phyloP scores from a whole-genome alignment of 441 rosid genomes.

The Flueggea neowawraea region DNA sequence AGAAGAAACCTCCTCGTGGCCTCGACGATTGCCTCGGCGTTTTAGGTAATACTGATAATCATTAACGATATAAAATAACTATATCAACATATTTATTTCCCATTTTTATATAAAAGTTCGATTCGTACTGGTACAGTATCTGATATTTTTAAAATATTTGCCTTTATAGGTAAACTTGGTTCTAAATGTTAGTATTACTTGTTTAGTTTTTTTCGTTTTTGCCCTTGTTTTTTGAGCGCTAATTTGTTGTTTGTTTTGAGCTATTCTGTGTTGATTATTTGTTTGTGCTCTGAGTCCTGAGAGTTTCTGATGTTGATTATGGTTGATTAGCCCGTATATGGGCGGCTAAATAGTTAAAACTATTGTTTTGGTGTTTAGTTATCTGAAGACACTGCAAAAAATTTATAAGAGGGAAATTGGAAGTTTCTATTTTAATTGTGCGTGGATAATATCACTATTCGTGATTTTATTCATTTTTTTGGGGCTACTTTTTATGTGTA shows the following conservation, averaged over 20 bases:
- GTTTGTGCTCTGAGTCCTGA: too few relatives aligned
- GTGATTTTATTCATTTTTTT: too few relatives aligned
- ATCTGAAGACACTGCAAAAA: too few relatives aligned
- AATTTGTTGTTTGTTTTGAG: not conserved
- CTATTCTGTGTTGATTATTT: not conserved
- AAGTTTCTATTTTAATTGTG: not conserved
- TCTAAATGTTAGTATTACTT: conserved; percentile 6
- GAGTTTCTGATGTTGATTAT: not conserved
- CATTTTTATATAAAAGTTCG: not conserved
- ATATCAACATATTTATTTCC: not conserved
- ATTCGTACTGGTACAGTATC: not conserved
- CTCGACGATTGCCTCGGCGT: conserved; percentile 80
- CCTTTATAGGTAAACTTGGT: not conserved
- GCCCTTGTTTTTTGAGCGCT: not conserved
- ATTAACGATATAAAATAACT: not conserved
- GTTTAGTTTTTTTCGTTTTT: too few relatives aligned
- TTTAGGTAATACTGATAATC: conserved; percentile 34
- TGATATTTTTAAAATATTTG: not conserved
- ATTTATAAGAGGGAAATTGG: too few relatives aligned
- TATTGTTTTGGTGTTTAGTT: not conserved
- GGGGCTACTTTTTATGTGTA: too few relatives aligned
- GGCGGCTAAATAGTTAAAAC: not conserved
- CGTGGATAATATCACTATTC: too few relatives aligned
- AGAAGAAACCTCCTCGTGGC: conserved; percentile 40
- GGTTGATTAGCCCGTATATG: not conserved